These are phyloP conservation scores for Trichoderma reesei DNA, from an alignment of 495 filamentous ascomycete genomes.

Conservation along the genomic window DNA sequence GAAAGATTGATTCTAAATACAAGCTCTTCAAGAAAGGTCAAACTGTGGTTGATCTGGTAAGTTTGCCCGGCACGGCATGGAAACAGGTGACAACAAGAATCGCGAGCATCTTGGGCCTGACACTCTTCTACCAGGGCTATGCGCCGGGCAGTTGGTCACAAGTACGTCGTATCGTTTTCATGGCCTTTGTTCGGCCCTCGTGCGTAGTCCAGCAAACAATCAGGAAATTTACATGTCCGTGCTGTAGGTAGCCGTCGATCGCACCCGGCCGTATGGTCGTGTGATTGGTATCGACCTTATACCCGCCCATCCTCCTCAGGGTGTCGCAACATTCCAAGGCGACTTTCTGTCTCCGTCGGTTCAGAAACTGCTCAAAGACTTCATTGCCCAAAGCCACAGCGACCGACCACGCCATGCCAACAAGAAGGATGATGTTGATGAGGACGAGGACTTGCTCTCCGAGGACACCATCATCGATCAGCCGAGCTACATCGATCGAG, in stretches of 20 bases:
- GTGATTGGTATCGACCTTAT: slow-evolving; percentile 90
- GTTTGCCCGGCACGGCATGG: slow-evolving; percentile 10
- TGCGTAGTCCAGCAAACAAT: not conserved
- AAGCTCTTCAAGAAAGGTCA: slow-evolving; percentile 66
- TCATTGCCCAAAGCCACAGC: slow-evolving; percentile 55
- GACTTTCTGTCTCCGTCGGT: slow-evolving; percentile 69
- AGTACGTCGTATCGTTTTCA: slow-evolving; percentile 30
- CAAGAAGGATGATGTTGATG: slow-evolving; percentile 14
- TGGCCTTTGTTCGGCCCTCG: not conserved
- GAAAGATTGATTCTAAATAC: slow-evolving; percentile 70
- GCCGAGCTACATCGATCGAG: slow-evolving; percentile 45
- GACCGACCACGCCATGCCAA: not conserved
- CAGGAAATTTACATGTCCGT: slow-evolving; percentile 12
- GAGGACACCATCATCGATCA: slow-evolving; percentile 21
- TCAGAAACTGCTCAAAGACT: slow-evolving; percentile 62
- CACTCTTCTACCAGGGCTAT: slow-evolving; percentile 54
- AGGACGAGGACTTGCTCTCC: slow-evolving; percentile 12
- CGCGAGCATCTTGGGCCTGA: not conserved
- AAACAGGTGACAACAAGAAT: not conserved
- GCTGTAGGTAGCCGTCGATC: slow-evolving; percentile 65
- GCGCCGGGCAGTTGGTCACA: slow-evolving; percentile 94
- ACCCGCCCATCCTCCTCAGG: slow-evolving; percentile 78
- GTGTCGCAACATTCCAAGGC: slow-evolving; percentile 86
- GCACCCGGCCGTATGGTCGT: slow-evolving; percentile 63
- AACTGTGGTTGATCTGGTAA: slow-evolving; percentile 80